phyloP scores from a whole-genome alignment of 192 early-diverging fungal species.

The Chytriomyces confervae region DNA sequence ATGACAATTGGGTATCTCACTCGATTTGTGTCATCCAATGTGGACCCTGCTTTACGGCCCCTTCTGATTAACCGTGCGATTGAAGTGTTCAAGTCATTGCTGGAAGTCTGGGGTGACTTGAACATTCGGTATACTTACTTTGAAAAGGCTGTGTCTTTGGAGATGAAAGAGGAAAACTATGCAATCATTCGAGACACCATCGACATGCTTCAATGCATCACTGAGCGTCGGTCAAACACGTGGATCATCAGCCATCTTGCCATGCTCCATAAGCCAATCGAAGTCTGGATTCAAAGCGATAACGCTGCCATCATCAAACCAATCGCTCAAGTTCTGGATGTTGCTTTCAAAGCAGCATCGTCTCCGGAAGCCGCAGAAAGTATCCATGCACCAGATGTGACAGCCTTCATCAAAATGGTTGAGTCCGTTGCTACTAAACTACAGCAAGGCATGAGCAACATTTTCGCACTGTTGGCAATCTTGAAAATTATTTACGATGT shows the following conservation, averaged over 20 bases:
- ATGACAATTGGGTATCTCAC: constrained; percentile 48
- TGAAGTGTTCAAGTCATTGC: constrained; percentile 65
- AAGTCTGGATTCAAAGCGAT: constrained; percentile 76
- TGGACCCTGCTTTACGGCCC: constrained; percentile 14
- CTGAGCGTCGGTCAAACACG: constrained; percentile 62
- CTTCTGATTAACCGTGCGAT: constrained; percentile 57
- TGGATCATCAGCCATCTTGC: constrained; percentile 73
- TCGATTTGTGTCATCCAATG: constrained; percentile 63
- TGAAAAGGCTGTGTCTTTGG: constrained; percentile 68
- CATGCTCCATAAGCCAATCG: constrained; percentile 68
- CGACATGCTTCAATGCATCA: constrained; percentile 70
- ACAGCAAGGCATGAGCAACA: constrained; percentile 38
- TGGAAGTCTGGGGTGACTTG: constrained; percentile 79
- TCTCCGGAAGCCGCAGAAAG: constrained; percentile 23
- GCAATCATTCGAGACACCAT: constrained; percentile 68
- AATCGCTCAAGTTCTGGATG: constrained; percentile 73
- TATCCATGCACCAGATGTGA: constrained; percentile 21
- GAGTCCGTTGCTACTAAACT: constrained; percentile 43
- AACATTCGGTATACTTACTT: constrained; percentile 68
- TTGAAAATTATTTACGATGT: constrained; percentile 33
- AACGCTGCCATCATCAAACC: constrained; percentile 73
- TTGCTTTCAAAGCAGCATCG: constrained; percentile 64
- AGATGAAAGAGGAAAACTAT: constrained; percentile 61
- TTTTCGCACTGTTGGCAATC: constrained; percentile 25
- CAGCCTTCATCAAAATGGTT: constrained; percentile 42